Evolutionary conservation across 441 rosid species (phyloP).

Genomic region (Pelargonium australe): DNA sequence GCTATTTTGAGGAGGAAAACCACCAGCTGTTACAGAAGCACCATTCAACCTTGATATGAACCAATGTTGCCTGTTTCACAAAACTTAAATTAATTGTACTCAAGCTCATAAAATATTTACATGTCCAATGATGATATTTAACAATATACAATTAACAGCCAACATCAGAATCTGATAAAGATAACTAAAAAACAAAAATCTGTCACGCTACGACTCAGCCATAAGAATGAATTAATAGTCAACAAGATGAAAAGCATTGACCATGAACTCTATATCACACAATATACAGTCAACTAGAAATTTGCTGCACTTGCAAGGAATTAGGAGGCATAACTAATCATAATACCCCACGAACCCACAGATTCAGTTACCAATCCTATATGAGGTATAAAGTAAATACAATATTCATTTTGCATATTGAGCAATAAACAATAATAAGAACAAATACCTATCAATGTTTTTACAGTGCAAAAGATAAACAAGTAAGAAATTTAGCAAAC

Average conservation of each 20-base stretch:
- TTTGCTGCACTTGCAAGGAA: not conserved
- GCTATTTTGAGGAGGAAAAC: constrained; percentile 67
- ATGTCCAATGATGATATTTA: no score
- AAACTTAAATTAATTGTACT: constrained; percentile 9
- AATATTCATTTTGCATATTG: not conserved
- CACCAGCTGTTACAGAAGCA: constrained; percentile 88
- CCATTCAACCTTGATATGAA: constrained; percentile 84
- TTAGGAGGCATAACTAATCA: not conserved
- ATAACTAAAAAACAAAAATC: no score
- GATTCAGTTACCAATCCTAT: not conserved
- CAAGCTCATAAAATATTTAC: constrained; percentile 10
- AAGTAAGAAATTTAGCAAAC: not conserved
- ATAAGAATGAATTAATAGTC: no score
- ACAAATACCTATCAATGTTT: no score
- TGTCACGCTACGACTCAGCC: no score
- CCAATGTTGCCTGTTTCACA: constrained; percentile 84
- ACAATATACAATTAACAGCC: no score
- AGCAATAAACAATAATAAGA: not conserved
- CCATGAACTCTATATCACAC: not conserved
- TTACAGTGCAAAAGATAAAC: no score
- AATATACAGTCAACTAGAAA: not conserved
- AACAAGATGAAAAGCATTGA: not conserved
- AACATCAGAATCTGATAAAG: no score
- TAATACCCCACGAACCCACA: not conserved
- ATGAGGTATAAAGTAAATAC: not conserved